These are phyloP conservation scores for Phytopythium montanum DNA, from an alignment of 352 stramenopile species.

Conservation along the genomic window DNA sequence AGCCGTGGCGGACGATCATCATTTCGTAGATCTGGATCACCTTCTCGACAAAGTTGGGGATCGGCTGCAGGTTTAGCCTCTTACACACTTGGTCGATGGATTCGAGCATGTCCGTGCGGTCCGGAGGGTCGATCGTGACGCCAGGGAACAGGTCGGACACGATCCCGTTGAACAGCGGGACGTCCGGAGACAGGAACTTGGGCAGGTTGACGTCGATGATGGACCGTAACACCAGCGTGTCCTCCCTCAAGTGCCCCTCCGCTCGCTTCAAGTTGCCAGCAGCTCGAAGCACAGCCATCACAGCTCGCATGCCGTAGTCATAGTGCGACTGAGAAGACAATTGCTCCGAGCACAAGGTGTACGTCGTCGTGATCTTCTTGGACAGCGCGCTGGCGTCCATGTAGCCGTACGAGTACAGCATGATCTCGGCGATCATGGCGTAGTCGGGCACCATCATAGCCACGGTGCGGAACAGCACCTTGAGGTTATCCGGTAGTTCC, in stretches of 20 bases:
- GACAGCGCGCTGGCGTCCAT: slow-evolving; percentile 86
- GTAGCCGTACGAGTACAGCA: slow-evolving; percentile 93
- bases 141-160: slow-evolving; percentile 93
- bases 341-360: slow-evolving; percentile 94
- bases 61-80: slow-evolving; percentile 80
- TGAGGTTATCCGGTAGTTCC: slow-evolving; percentile 92
- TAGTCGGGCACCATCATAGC: slow-evolving; percentile 95
- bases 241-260: slow-evolving; percentile 77
- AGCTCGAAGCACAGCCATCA: slow-evolving; percentile 93
- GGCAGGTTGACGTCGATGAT: slow-evolving; percentile 95
- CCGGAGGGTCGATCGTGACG: slow-evolving; percentile 85
- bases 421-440: slow-evolving; percentile 93
- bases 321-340: slow-evolving; percentile 94
- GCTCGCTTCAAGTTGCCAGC: slow-evolving; percentile 90
- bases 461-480: slow-evolving; percentile 90
- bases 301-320: slow-evolving; percentile 94
- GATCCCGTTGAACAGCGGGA: slow-evolving; percentile 94
- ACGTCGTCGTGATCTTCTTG: slow-evolving; percentile 94
- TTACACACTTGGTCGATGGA: slow-evolving; percentile 82
- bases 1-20: slow-evolving; percentile 95
- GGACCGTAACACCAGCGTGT: slow-evolving; percentile 87
- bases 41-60: slow-evolving; percentile 90
- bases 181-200: slow-evolving; percentile 92
- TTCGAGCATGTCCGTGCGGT: slow-evolving; percentile 82
- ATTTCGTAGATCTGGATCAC: slow-evolving; percentile 96